Percentiles rank a stretch among this genome's conserved stretches.
Evolutionary conservation across 495 filamentous ascomycete genomes (phyloP).

Genomic region (Podospora comata): DNA sequence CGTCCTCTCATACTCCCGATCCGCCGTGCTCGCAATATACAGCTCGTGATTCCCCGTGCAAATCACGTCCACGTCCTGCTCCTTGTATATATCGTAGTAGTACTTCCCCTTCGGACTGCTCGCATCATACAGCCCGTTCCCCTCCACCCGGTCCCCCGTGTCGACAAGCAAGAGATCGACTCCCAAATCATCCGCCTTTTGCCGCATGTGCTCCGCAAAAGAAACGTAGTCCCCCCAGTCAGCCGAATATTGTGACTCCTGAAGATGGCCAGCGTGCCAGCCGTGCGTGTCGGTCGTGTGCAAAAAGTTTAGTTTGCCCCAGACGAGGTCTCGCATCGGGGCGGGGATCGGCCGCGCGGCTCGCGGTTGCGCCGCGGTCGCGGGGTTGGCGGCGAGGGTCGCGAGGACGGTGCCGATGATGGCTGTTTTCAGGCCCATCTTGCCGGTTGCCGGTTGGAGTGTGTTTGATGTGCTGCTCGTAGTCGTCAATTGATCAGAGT

Average conservation of each 20-base stretch:
- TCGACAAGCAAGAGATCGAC: conserved; percentile 86
- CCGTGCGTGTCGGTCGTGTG: conserved; percentile 95
- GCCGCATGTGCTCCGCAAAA: conserved; percentile 76
- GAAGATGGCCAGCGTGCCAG: conserved; percentile 90
- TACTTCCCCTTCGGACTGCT: conserved; percentile 84
- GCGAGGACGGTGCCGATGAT: conserved; percentile 29
- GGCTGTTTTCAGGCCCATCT: conserved; percentile 20
- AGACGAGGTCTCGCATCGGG: conserved; percentile 76
- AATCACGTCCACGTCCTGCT: conserved; percentile 80
- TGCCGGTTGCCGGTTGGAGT: neutral
- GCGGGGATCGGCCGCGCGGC: conserved; percentile 75
- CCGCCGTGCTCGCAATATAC: conserved; percentile 73
- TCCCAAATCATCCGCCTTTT: conserved; percentile 70
- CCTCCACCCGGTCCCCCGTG: conserved; percentile 91
- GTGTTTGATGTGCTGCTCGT: neutral
- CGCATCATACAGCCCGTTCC: conserved; percentile 93
- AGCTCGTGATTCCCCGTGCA: conserved; percentile 95
- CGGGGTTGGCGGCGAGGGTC: conserved; percentile 29
- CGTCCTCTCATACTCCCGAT: conserved; percentile 70
- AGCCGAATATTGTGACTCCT: conserved; percentile 90
- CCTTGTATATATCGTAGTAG: conserved; percentile 75
- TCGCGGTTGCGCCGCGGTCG: conserved; percentile 66
- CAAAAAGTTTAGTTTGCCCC: conserved; percentile 92
- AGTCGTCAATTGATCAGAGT: neutral
- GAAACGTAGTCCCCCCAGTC: conserved; percentile 99